Base-by-base conservation (phyloP, 768 basidiomycete species). In the Kwoniella dejecticola region DNA sequence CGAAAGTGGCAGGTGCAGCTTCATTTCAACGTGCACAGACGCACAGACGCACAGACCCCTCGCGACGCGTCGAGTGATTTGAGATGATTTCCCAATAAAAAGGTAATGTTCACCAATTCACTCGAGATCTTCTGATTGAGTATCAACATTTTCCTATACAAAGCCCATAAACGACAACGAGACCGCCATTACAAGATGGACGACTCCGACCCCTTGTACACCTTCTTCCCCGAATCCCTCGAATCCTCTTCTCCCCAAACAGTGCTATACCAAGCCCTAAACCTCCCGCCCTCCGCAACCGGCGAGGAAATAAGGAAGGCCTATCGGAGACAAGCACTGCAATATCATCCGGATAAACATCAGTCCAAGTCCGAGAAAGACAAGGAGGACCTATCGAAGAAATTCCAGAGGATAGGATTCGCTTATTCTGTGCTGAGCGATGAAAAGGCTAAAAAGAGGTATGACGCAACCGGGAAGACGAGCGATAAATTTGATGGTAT, bases 271-370 rank as follows among this genome's bases (percentile, higher is more conserved):
- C 82, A 82, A 0, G 85, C 91, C 4, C 85, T 96, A 19, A 80
- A 79, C 38, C 78, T 94, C 40, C 69, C 80, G 1, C 79, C 80
- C 0, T 80, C 82, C 56, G 86, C 89, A 17, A 84, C 82, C 2
- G 52, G 78, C 1, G 88, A 89, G 23, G 86, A 86, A 19, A 88
- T 97, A 72, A 87, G 86, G 77, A 89, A 88, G 61, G 84, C 92
- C 0, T 98, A 97, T 80, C 85, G 91, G 38, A 86, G 85, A 64
- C 84, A 87, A 30, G 94, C 93, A 4, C 85, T 98, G 27, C 68
- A 83, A 47, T 84, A 85, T 76, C 94, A 98, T 69, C 95, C 95
- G 6, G 95, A 99, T 81, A 97, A 96, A 74, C 89, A 92, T 69
- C 66, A 67, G 41, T 82, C 86, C 26, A 64, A 64, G 41, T 82